Base-by-base conservation (phyloP, 1,284 basidiomycete genomes). In the Gomphus sp. region DNA sequence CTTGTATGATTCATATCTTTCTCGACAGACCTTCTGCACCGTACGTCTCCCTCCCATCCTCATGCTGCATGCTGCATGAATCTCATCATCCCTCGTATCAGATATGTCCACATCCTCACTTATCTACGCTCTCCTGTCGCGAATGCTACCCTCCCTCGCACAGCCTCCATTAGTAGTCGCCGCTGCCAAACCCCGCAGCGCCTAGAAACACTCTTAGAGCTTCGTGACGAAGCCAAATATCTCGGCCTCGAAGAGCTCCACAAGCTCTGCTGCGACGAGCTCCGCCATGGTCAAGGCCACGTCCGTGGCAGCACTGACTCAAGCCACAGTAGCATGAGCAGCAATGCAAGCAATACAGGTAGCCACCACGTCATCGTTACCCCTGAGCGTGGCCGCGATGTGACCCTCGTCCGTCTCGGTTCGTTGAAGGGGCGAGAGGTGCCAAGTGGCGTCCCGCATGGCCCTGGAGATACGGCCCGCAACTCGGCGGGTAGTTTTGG, bases 21-120 rank as follows among this genome's bases (percentile, higher is more conserved):
- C 73, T 91, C n/a, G 89, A 91, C 66, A 75, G 89, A 45, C 80
- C 88, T 0, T 89, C 87, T 66, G 74, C 81, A 47, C 85, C 89
- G 86, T 91, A 72, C 76, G 88, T 80, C 16, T 10, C 48, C 18
- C 52, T 52, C 37, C 41, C 47, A 41, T 59, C 33, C 36, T 41
- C n/a, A n/a, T n/a, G n/a, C n/a, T n/a, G n/a, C 43, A 33, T 34
- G 54, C 56, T 28, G 12, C 22, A 59, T 47, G 62, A 47, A 64
- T 49, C 60, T 55, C 50, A 60, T 60, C 22, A 60, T 55, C 18
- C 37, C 55, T 61, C 33, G 61, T 45, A 31, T 31, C 64, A 89
- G 87, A 65, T 89, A 89, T 64, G 65, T 73, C 0, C 84, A 89
- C 67, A 78, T 91, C 56, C 71, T 91, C 1, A 71, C 77, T 10